Base-by-base conservation (phyloP, 129 eudicot species). In the Flaveria trinervia region DNA sequence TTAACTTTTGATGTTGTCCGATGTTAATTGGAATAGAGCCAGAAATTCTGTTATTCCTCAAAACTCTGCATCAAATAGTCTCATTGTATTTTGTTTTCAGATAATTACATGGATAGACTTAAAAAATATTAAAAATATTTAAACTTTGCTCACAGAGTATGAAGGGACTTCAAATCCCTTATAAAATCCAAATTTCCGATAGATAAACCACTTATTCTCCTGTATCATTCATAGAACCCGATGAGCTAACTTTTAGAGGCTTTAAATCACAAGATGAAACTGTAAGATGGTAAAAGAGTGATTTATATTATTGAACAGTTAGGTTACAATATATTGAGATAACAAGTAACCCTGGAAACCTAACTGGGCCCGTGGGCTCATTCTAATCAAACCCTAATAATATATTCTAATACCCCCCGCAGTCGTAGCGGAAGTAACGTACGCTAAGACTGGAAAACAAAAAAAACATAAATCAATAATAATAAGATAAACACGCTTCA, bases 121-220 rank as follows among this genome's bases (percentile, higher is more conserved):
- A 68, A 18, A 4, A 36, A 62, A 16, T 43, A 68, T 64, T 25
- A 18, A 4, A 36, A 62, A 16, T 43, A 68, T 64, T 25, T 6
- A 49, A 70, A 51, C 75, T 73, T 20, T 45, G 20, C 98, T 86
- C 75, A 93, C 98, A 93, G 77, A 55, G 48, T 33, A 57, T 23
- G 56, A 8, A 93, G 78, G 71, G 89, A 78, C 75, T 48, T 84
- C 89, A 93, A 55, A 45, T 86, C 72, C 9, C 48, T 71, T 9
- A 93, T 77, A 48, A 90, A 93, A 10, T 86, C 90, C 52, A 93
- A 71, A n/a, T 96, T 90, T 77, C 95, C 89, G 78, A 84, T 90
- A 49, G 88, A 80, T 74, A 93, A 79, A 87, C 89, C 96, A 67
- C 85, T 86, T 73, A 90, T 86, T 80, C 96, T 85, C 98, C 98